Evolutionary conservation across 768 basidiomycete species (phyloP), one percentile per base, ranked within the genome.

Genomic region (Rhizopogon vesiculosus): DNA sequence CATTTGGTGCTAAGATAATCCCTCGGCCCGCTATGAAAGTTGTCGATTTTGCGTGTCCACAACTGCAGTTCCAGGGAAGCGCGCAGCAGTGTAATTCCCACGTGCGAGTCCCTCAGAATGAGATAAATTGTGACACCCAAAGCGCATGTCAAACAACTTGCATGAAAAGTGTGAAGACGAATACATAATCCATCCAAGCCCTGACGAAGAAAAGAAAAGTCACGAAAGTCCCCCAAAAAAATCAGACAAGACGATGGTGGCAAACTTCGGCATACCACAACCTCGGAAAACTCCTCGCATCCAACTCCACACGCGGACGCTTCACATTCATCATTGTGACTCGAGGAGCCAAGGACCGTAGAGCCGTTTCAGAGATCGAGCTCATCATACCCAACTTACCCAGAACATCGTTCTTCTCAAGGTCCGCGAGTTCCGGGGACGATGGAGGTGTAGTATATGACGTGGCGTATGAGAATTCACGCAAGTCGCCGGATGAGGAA

Each of bases 401-500:
- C 15, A 49, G 22, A 38, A 38, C 48, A 16, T 9, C 45, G 56
- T 58, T 56, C 22, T 25, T 55, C 46, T 45, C 53, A 50, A 56
- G 40, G 39, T 41, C 53, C 5, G 49, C 54, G 15, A 38, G 15
- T 6, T 64, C 66, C 58, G 65, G 66, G 15, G 65, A 65, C 25
- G 66, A 64, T 51, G 67, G 60, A 53, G 62, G 67, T 54, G 69
- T 71, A 25, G 68, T 67, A 39, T 66, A 65, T 12, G 65, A 68
- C 10, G 67, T 69, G 35, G 67, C 31, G 45, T 69, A 65, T 29
- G 69, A 71, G 64, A 65, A 64, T 59, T 67, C 67, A 57, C 65
- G 58, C 56, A 69, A 42, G 46, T 71, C 67, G 16, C 61, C 65
- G 39, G 59, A 56, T 12, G 55, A 53, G 7, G 35, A 42, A 48